Percentiles rank a stretch among this genome's conserved stretches.
Evolutionary conservation across 164 flowering plant genomes (phyloP).

Genomic region (Tinospora cordifolia): DNA sequence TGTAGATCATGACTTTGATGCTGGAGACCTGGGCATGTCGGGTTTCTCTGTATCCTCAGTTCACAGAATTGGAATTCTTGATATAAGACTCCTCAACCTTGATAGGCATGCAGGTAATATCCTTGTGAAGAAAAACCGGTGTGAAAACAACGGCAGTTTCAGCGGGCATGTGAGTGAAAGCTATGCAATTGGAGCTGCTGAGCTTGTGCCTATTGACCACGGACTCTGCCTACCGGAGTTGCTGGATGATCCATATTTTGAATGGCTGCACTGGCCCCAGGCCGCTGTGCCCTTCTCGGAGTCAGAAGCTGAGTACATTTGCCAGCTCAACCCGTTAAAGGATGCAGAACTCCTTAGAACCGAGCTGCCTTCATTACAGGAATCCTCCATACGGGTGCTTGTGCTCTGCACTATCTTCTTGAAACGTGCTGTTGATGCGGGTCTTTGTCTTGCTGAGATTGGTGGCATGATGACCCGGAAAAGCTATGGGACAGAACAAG

Average conservation of each 20-base stretch:
- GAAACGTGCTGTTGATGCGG: slow-evolving; percentile 48
- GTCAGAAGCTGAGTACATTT: slow-evolving; percentile 55
- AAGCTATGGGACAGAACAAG: slow-evolving; percentile 41
- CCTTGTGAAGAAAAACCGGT: slow-evolving; percentile 43
- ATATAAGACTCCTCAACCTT: slow-evolving; percentile 62
- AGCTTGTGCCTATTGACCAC: slow-evolving; percentile 86
- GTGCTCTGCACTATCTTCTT: slow-evolving; percentile 67
- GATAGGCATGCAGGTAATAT: slow-evolving; percentile 89
- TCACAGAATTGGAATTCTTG: slow-evolving; percentile 74
- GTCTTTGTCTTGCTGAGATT: slow-evolving; percentile 65
- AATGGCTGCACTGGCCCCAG: slow-evolving; percentile 97
- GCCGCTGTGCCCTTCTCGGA: slow-evolving; percentile 76
- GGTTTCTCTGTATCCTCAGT: slow-evolving; percentile 62
- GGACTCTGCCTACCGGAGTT: slow-evolving; percentile 84
- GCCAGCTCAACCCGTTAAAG: slow-evolving; percentile 52
- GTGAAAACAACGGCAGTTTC: not conserved
- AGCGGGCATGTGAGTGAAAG: slow-evolving; percentile 6
- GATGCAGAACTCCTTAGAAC: slow-evolving; percentile 58
- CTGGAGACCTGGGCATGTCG: slow-evolving; percentile 76
- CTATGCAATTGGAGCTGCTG: slow-evolving; percentile 33
- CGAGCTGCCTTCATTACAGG: slow-evolving; percentile 51
- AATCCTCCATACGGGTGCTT: slow-evolving; percentile 57
- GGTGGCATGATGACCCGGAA: slow-evolving; percentile 81
- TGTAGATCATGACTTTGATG: slow-evolving; percentile 62
- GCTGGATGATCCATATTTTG: slow-evolving; percentile 87